These are phyloP conservation scores for Tylopilus orsonianus DNA, from an alignment of 1,284 basidiomycete genomes.

Conservation along the genomic window DNA sequence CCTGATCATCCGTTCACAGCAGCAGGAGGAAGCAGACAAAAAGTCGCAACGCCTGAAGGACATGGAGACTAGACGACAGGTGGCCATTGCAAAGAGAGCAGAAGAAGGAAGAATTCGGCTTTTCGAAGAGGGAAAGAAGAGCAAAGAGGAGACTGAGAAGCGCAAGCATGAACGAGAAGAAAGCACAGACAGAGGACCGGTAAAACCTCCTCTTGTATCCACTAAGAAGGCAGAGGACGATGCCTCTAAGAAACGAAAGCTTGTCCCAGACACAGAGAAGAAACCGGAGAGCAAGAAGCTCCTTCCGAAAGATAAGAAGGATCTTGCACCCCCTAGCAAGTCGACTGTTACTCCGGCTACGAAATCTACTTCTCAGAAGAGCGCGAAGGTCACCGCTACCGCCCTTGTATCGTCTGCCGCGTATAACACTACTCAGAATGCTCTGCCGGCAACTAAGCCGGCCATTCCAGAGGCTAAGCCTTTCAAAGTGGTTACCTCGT, in stretches of 20 bases:
- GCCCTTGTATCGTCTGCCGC: conserved; percentile 35
- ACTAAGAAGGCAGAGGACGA: conserved; percentile 72
- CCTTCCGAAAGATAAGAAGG: conserved; percentile 45
- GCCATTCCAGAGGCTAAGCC: conserved; percentile 35
- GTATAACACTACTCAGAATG: conserved; percentile 36
- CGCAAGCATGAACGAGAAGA: conserved; percentile 77
- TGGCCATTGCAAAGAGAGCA: conserved; percentile 69
- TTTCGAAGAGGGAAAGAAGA: conserved; percentile 66
- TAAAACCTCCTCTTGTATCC: conserved; percentile 36
- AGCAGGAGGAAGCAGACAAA: conserved; percentile 83
- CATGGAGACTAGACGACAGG: conserved; percentile 75
- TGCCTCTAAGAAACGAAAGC: conserved; percentile 65
- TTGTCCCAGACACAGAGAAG: conserved; percentile 54
- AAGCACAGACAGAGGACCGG: conserved; percentile 60
- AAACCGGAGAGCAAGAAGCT: conserved; percentile 59
- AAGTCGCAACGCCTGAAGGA: conserved; percentile 73
- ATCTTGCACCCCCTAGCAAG: conserved; percentile 29
- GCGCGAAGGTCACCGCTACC: conserved; percentile 17
- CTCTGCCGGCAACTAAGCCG: conserved; percentile 24
- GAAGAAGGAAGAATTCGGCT: conserved; percentile 72
- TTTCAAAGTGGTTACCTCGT: conserved; percentile 33
- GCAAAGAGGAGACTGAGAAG: conserved; percentile 67
- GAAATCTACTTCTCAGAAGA: conserved; percentile 28
- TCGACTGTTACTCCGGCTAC: conserved; percentile 39
- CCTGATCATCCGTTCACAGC: conserved; percentile 45